Evolutionary conservation across 2,329 filamentous ascomycete species (phyloP), one percentile per base, ranked within the genome.

Genomic region (Cercospora sp.): DNA sequence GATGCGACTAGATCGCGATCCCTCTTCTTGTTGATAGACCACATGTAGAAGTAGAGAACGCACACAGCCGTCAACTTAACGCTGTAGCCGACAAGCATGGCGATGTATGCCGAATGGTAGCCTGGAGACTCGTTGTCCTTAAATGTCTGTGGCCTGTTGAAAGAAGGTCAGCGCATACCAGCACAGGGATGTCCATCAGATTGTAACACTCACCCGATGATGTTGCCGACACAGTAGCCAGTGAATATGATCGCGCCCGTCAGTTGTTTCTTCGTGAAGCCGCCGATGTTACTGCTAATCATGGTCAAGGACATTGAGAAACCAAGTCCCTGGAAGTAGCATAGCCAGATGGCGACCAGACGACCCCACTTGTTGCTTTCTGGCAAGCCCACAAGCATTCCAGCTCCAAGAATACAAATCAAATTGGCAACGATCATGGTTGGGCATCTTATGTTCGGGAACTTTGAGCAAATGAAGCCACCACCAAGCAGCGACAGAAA

Each of bases 291-390:
- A 10, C 80, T 82, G 67, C 79, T 83, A 30, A 87, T 79, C 74
- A 86, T 85, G 0, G 84, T 86, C 68, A 87, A 74, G 65, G 80
- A 83, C 79, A 87, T 83, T 53, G 81, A 84, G 72, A 87, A 87
- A 1, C 84, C 84, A 6, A 86, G 71, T 0, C 83, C 83, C 70
- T 86, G 83, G 73, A 86, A 86, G 71, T 82, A 86, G 69, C 83
- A 86, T 13, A 88, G 78, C 85, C 86, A 88, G 3, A 88, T 80
- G 0, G 83, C 85, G 4, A 88, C 86, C 1, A 88, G 78, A 2
- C 85, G 79, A 12, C 85, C 86, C 86, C 86, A 87, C 78, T 86
- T 86, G 71, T 86, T 85, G 45, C 73, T 72, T 20, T 78, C 73
- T 0, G 85, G 84, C 5, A 88, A 76, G 0, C 81, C 84, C 4